These are phyloP conservation scores for Phaeosphaeriaceae sp. DNA, from an alignment of 2,329 filamentous ascomycete species.

Conservation along the genomic window DNA sequence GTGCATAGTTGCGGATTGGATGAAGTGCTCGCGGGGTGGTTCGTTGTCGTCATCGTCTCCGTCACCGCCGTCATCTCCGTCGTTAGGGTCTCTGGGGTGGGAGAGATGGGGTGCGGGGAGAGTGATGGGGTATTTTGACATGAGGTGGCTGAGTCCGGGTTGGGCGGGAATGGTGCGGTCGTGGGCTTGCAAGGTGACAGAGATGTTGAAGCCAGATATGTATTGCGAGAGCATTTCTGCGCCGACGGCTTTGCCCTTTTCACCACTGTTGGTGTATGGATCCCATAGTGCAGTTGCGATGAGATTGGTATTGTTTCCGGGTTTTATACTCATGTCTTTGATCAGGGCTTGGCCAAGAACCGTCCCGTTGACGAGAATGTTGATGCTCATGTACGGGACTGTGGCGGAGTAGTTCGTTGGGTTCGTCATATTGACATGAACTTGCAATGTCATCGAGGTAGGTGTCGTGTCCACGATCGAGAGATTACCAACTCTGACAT, in stretches of 20 bases:
- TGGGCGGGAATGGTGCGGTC: conserved; percentile 74
- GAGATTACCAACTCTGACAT: conserved; percentile 73
- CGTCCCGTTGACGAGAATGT: conserved; percentile 75
- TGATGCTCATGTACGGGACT: conserved; percentile 80
- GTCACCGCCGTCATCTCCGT: conserved; percentile 39
- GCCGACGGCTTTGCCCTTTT: conserved; percentile 66
- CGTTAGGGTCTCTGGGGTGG: conserved; percentile 59
- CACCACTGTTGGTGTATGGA: conserved; percentile 67
- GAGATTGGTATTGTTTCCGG: conserved; percentile 75
- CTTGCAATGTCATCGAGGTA: conserved; percentile 73
- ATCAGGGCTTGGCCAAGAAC: conserved; percentile 77
- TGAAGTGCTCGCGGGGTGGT: conserved; percentile 67
- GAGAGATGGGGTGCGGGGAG: conserved; percentile 72
- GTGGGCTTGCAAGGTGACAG: conserved; percentile 75
- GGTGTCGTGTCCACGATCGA: conserved; percentile 74
- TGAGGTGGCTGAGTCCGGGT: conserved; percentile 72
- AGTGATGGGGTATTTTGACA: conserved; percentile 74
- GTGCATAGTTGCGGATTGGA: conserved; percentile 84
- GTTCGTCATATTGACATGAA: conserved; percentile 83
- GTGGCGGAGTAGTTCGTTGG: conserved; percentile 84
- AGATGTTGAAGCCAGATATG: conserved; percentile 86
- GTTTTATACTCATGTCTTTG: conserved; percentile 65
- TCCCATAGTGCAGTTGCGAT: conserved; percentile 75
- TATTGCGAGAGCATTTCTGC: conserved; percentile 82
- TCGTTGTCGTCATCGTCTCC: conserved; percentile 51